These are phyloP conservation scores for Skeletonema marinoi DNA, from an alignment of 108 stramenopile species.

Conservation along the genomic window DNA sequence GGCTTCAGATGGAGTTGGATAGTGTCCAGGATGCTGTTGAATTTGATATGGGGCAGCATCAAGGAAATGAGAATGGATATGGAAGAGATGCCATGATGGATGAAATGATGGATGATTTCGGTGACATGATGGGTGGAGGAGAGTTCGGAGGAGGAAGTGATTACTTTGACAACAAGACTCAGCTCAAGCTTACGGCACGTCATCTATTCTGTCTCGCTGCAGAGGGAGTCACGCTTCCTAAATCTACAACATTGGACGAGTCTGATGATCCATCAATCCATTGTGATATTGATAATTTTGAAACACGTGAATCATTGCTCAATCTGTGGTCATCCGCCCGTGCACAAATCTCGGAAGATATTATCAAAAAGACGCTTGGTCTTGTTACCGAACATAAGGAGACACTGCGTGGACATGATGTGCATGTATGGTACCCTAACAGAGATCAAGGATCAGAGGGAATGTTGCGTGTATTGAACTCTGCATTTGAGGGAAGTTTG, in stretches of 20 bases:
- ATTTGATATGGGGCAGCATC: conserved; percentile 1
- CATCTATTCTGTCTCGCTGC: conserved; percentile 81
- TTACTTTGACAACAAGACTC: background rate
- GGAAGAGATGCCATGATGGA: conserved; percentile 15
- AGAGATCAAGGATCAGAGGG: conserved; percentile 60
- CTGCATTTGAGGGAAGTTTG: conserved; percentile 34
- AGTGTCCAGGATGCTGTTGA: background rate
- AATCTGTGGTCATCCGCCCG: conserved; percentile 75
- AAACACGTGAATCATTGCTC: conserved; percentile 59
- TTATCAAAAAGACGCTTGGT: conserved; percentile 53
- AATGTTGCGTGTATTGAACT: conserved; percentile 56
- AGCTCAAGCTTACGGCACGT: conserved; percentile 48
- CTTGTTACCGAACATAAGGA: conserved; percentile 53
- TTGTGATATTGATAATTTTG: conserved; percentile 35
- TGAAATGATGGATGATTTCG: conserved; percentile 19
- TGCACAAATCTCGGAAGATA: conserved; percentile 55
- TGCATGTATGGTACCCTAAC: conserved; percentile 71
- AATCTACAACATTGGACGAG: conserved; percentile 25
- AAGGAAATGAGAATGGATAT: conserved; percentile 1
- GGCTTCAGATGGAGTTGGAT: conserved; percentile 8
- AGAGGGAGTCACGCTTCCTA: conserved; percentile 46
- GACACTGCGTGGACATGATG: conserved; percentile 42
- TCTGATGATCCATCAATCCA: conserved; percentile 31
- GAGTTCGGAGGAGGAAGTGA: background rate
- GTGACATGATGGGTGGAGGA: background rate